Percentiles rank a stretch among this genome's conserved stretches.
phyloP scores from a whole-genome alignment of 345 rosid species.

The Adansonia digitata region DNA sequence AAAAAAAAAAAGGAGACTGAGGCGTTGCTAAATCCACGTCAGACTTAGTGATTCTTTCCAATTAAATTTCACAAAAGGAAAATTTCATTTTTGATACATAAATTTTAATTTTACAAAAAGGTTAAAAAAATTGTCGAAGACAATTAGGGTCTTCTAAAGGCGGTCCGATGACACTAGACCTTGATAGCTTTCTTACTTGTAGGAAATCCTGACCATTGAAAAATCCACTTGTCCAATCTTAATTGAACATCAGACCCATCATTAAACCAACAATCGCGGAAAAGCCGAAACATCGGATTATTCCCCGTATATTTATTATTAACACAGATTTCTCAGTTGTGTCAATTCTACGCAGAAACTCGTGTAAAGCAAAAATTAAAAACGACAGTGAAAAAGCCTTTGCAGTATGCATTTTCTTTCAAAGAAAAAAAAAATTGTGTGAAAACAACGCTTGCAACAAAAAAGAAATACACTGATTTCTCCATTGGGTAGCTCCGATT shows the following conservation, averaged over 20 bases:
- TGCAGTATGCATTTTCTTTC: neutral
- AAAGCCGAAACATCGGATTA: neutral
- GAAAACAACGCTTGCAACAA: neutral
- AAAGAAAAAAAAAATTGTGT: neutral
- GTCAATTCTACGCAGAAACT: too few species aligned
- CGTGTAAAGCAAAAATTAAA: too few species aligned
- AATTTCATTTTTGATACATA: too few species aligned
- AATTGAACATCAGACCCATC: neutral
- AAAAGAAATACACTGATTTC: neutral
- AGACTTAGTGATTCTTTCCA: neutral
- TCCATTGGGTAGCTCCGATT: neutral
- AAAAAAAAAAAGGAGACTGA: neutral
- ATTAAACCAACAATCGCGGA: neutral
- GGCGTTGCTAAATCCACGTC: neutral
- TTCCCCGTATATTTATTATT: neutral
- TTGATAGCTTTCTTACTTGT: too few species aligned
- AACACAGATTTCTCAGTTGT: neutral
- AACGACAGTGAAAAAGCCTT: neutral
- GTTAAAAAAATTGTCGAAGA: too few species aligned
- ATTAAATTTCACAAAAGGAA: too few species aligned
- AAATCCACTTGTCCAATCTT: neutral
- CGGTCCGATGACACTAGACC: too few species aligned
- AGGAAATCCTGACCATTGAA: too few species aligned
- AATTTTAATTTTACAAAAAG: too few species aligned
- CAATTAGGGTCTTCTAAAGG: too few species aligned